phyloP scores from a whole-genome alignment of 140 eudicot genomes.

The Cichorium intybus region DNA sequence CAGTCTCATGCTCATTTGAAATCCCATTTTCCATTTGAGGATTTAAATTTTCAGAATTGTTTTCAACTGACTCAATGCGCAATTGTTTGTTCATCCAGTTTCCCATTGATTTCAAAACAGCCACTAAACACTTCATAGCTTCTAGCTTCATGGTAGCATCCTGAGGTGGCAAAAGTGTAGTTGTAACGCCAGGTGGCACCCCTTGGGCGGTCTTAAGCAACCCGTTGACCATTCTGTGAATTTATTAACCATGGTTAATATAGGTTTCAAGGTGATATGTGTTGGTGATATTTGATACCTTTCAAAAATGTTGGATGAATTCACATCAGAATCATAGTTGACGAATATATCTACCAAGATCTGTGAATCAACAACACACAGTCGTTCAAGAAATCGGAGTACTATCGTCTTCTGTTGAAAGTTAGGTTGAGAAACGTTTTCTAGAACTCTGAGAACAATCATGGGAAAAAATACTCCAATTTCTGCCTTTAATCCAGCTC shows the following conservation, averaged over 20 bases:
- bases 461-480: conserved; percentile 97
- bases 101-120: conserved; percentile 89
- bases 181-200: conserved; percentile 84
- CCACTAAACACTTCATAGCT: conserved; percentile 92
- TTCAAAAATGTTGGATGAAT: conserved; percentile 94
- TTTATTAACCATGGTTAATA: conserved; percentile 7
- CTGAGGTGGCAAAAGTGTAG: conserved; percentile 89
- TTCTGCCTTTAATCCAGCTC: conserved; percentile 99
- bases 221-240: conserved; percentile 91
- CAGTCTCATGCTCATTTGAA: conserved; percentile 47
- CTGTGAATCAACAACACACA: conserved; percentile 84
- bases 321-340: conserved; percentile 96
- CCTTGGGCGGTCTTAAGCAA: conserved; percentile 99
- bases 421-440: conserved; percentile 94
- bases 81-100: conserved; percentile 96
- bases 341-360: conserved; percentile 93
- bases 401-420: conserved; percentile 91
- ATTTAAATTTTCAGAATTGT: conserved; percentile 47
- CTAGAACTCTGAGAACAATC: conserved; percentile 95
- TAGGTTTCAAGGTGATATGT: conserved; percentile 12
- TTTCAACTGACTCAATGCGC: conserved; percentile 68
- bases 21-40: conserved; percentile 51
- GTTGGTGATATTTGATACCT: conserved; percentile 40
- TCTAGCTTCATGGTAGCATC: conserved; percentile 74
- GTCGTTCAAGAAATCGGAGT: conserved; percentile 79